These are phyloP conservation scores for Botrytis porri DNA, from an alignment of 2,329 filamentous ascomycete species.

Conservation along the genomic window DNA sequence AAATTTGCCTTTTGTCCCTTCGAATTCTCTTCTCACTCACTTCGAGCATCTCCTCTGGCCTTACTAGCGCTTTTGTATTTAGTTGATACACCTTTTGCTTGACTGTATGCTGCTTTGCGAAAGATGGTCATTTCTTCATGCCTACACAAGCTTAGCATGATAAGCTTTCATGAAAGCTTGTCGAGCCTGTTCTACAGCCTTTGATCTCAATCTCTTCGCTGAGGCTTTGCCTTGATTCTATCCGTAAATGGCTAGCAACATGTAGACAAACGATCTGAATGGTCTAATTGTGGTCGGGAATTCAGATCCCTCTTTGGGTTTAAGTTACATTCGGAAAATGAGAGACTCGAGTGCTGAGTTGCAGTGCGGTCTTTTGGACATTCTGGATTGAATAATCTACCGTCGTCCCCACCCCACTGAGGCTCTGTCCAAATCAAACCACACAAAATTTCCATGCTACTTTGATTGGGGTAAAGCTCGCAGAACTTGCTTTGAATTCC, in stretches of 20 bases:
- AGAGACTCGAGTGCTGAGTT: background rate
- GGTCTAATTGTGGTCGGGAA: accelerated
- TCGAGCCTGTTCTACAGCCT: background rate
- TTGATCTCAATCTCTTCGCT: background rate
- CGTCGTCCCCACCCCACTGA: background rate
- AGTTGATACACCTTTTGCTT: background rate
- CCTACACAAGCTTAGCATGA: background rate
- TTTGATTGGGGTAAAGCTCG: background rate
- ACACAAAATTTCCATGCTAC: background rate
- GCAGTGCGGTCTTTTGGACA: background rate
- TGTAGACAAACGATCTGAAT: background rate
- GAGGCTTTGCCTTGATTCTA: accelerated
- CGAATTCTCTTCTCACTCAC: background rate
- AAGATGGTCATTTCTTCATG: background rate
- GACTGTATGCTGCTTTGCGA: background rate
- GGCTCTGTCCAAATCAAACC: background rate
- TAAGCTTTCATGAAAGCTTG: background rate
- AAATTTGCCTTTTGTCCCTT: accelerated
- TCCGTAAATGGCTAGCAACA: accelerated
- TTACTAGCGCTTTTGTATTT: background rate
- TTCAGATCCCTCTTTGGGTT: accelerated
- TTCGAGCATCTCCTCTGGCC: background rate
- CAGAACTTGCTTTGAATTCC: background rate
- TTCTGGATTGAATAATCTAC: background rate
- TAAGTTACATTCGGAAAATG: background rate